Evolutionary conservation across 441 rosid species (phyloP).

Genomic region (Erodium chrysanthum): DNA sequence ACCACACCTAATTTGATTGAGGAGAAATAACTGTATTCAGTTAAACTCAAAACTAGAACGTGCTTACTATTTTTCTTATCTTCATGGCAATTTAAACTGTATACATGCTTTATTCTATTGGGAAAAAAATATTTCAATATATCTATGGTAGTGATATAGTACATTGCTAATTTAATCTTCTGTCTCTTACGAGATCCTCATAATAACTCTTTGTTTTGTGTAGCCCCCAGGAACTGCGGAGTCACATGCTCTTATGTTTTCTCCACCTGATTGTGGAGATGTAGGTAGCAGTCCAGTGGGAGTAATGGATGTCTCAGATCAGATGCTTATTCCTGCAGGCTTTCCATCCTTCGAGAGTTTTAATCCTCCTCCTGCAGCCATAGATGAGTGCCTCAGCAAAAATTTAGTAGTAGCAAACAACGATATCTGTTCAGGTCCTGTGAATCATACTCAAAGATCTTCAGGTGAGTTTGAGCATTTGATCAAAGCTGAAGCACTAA

Average conservation of each 20-base stretch:
- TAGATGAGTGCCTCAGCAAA: constrained; percentile 61
- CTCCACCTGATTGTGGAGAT: constrained; percentile 79
- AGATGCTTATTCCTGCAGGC: constrained; percentile 70
- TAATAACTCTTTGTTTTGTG: constrained; percentile 27
- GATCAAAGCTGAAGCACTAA: constrained; percentile 90
- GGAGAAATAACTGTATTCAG: too few species aligned
- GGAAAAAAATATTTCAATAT: background rate
- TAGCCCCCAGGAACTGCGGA: constrained; percentile 99
- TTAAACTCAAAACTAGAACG: too few species aligned
- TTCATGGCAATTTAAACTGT: background rate
- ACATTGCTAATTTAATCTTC: constrained; percentile 10
- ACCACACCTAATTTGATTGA: too few species aligned
- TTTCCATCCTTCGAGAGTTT: constrained; percentile 81
- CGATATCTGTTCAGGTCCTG: constrained; percentile 42
- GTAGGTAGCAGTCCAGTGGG: constrained; percentile 78
- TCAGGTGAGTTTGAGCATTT: constrained; percentile 83
- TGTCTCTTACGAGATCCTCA: constrained; percentile 23
- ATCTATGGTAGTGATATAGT: too few species aligned
- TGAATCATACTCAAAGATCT: constrained; percentile 37
- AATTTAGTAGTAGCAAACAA: constrained; percentile 54
- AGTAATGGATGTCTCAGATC: constrained; percentile 76
- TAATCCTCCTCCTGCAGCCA: constrained; percentile 48
- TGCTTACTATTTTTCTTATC: background rate
- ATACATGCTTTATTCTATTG: background rate
- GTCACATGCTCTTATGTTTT: constrained; percentile 74